A percentile compares a stretch with the other conserved stretches of the same genome.
These are phyloP conservation scores for Rhizophora mangle DNA, from an alignment of 345 rosid species.

Conservation along the genomic window DNA sequence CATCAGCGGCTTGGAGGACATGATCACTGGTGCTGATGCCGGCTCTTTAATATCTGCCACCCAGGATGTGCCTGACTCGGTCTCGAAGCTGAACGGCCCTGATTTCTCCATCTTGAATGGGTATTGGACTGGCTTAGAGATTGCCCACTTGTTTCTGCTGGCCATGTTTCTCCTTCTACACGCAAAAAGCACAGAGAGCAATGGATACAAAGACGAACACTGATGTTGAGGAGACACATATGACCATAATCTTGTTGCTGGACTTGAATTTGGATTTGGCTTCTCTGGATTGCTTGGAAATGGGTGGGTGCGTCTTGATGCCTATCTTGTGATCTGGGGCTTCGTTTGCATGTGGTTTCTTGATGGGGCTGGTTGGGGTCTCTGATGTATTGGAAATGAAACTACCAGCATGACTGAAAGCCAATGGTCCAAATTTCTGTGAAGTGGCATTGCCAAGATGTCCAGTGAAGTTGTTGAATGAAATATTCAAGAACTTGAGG, in stretches of 20 bases:
- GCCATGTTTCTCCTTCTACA: constrained; percentile 35
- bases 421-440: constrained; percentile 60
- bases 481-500: constrained; percentile 60
- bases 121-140: constrained; percentile 63
- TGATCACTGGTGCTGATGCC: constrained; percentile 69
- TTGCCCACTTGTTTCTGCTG: constrained; percentile 73
- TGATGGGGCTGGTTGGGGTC: constrained; percentile 21
- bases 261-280: constrained; percentile 21
- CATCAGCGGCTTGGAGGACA: constrained; percentile 88
- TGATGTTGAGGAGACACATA: constrained; percentile 44
- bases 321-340: constrained; percentile 14
- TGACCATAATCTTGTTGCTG: constrained; percentile 13
- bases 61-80: constrained; percentile 90
- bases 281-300: neutral
- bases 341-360: constrained; percentile 11
- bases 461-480: constrained; percentile 67
- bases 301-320: constrained; percentile 7
- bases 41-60: constrained; percentile 90
- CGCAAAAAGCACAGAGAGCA: constrained; percentile 20
- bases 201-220: constrained; percentile 36
- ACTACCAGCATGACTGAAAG: constrained; percentile 57
- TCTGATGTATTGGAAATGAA: constrained; percentile 30
- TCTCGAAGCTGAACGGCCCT: constrained; percentile 88
- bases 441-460: constrained; percentile 32
- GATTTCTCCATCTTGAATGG: constrained; percentile 76